Evolutionary conservation across 805 yeast genomes (phyloP).

Genomic region (Wickerhamomyces rabaulensis): DNA sequence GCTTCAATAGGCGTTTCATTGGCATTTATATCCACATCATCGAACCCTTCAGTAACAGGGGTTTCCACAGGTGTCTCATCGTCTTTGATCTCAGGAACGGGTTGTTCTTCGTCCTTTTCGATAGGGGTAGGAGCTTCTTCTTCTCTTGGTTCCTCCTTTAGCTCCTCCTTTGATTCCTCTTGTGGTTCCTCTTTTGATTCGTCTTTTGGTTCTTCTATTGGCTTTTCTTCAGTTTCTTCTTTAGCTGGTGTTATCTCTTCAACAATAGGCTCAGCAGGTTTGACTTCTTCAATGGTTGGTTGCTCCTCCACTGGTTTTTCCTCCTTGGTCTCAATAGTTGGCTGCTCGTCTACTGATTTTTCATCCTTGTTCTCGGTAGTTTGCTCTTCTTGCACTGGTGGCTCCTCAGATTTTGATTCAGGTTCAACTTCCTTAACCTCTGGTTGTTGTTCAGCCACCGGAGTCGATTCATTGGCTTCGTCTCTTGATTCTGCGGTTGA

Average conservation of each 20-base stretch:
- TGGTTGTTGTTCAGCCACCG: background rate
- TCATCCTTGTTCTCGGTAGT: background rate
- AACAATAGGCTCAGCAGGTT: slow-evolving; percentile 2
- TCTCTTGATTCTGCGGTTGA: background rate
- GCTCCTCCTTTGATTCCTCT: slow-evolving; percentile 2
- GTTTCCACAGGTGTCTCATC: slow-evolving; percentile 8
- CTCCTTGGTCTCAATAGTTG: background rate
- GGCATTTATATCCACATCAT: slow-evolving; percentile 4
- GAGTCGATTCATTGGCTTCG: too few relatives aligned
- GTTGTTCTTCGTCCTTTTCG: slow-evolving; percentile 5
- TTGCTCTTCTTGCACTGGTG: background rate
- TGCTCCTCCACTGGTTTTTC: background rate
- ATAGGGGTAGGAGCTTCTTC: background rate
- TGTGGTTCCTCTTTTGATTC: slow-evolving; percentile 15
- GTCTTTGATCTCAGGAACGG: slow-evolving; percentile 4
- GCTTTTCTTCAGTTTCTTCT: slow-evolving; percentile 6
- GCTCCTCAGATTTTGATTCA: background rate
- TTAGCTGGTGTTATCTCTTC: slow-evolving; percentile 5
- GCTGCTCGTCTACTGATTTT: background rate
- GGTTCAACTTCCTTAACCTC: background rate
- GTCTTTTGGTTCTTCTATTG: slow-evolving; percentile 13
- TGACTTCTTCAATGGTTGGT: background rate
- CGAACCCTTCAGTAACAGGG: background rate
- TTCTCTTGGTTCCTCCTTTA: slow-evolving; percentile 1
- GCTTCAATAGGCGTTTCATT: too few relatives aligned